A percentile compares a stretch with the other conserved stretches of the same genome.
Evolutionary conservation across 176 grass and related monocot species (phyloP).

Genomic region (Triticum aestivum): IWGSC_CS_RefSeq_v2.1 NC_057804.1:526181915-526182414

Average conservation of each 20-base stretch:
- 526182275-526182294: background rate
- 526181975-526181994: conserved; percentile 90
- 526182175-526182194: conserved; percentile 99
- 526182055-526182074: conserved; percentile 8
- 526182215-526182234: background rate
- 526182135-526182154: conserved; percentile 79
- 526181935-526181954: conserved; percentile 95
- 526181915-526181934: conserved; percentile 34
- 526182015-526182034: conserved; percentile 86
- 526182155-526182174: conserved; percentile 89
- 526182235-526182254: conserved; percentile 22
- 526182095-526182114: conserved; percentile 23
- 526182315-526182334: conserved; percentile 87
- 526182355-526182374: conserved; percentile 96
- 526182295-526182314: background rate
- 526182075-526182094: conserved; percentile 11
- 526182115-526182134: conserved; percentile 95
- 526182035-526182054: conserved; percentile 11
- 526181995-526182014: conserved; percentile 85
- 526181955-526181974: conserved; percentile 96
- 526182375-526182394: conserved; percentile 96
- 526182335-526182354: conserved; percentile 94
- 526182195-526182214: conserved; percentile 15
- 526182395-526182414: conserved; percentile 88
- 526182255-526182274: background rate